Base-by-base conservation (phyloP, 768 basidiomycete genomes). In the Leccinum sublutescens region DNA sequence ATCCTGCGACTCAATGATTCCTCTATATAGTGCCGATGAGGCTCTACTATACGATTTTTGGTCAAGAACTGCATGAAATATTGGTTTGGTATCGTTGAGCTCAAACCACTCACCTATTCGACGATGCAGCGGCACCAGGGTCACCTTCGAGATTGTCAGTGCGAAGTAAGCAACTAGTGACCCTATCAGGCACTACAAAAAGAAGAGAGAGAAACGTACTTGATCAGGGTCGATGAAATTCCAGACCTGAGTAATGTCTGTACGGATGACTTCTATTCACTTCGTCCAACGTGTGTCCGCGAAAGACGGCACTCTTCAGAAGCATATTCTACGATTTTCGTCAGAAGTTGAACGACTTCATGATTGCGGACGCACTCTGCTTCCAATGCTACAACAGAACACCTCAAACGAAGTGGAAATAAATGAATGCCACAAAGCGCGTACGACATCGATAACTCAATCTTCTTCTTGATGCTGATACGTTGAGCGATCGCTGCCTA, bases 21-120 rank as follows among this genome's bases (percentile, higher is more conserved):
- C 15, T n/a, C 31, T 51, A 1, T n/a, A 0, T 11, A 52, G 7
- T 25, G 27, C 25, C 4, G 64, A 58, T 3, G 60, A 31, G 8
- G 49, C 2, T 21, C 64, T 66, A 21, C 21, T 21, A 21, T 21
- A 21, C 54, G 5, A 1, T 65, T 54, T 25, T 66, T 17, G 3
- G 38, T 62, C 27, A 56, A 54, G 15, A 19, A 14, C 31, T 36
- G 5, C 11, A n/a, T 21, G 10, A 59, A 34, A 21, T 6, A 8
- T 2, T 5, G 25, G 1, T 6, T 11, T 23, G 17, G 9, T 4
- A n/a, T 2, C 4, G 3, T 45, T 19, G 17, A 6, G 27, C 6
- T 14, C 14, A 38, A 19, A 31, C 31, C 10, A 56, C 63, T 48
- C 23, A 65, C 63, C 15, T 1, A n/a, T 40, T 4, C 17, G 40